These are phyloP conservation scores for Podospora comata DNA, from an alignment of 495 filamentous ascomycete genomes.

Conservation along the genomic window DNA sequence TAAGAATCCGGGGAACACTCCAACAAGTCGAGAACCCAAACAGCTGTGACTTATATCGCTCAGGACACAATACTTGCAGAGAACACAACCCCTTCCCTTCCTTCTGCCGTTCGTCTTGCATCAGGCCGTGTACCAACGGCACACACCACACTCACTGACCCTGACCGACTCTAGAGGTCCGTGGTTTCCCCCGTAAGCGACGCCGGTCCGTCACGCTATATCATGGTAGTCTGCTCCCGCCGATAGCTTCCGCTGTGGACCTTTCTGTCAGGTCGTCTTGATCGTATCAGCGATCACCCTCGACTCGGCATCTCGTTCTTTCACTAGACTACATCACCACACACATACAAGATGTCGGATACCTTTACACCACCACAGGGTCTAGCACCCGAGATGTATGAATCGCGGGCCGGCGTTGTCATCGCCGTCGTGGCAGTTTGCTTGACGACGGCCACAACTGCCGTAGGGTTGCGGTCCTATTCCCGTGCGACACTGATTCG, in stretches of 20 bases:
- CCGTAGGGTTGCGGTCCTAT: slow-evolving; percentile 40
- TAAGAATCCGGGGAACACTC: neutral
- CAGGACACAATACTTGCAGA: neutral
- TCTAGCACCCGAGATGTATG: slow-evolving; percentile 18
- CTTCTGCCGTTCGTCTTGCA: neutral
- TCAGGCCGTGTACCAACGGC: neutral
- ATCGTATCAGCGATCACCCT: neutral
- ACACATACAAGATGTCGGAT: slow-evolving; percentile 9
- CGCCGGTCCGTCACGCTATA: slow-evolving; percentile 5
- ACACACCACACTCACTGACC: neutral
- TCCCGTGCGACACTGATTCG: slow-evolving; percentile 38
- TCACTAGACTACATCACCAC: neutral
- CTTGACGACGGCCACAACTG: slow-evolving; percentile 30
- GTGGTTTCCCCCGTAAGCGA: neutral
- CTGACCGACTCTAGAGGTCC: neutral
- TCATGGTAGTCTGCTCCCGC: slow-evolving; percentile 12
- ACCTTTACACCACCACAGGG: neutral
- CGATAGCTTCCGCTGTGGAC: slow-evolving; percentile 11
- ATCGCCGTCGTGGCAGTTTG: slow-evolving; percentile 24
- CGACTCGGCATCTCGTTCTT: neutral
- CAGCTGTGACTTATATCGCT: neutral
- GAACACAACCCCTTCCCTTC: slow-evolving; percentile 3
- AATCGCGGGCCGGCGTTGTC: slow-evolving; percentile 25
- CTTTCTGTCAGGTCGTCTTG: neutral
- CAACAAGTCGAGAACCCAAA: neutral